Evolutionary conservation across 257 asterid species (phyloP).

Genomic region (Craterostigma plantagineum): DNA sequence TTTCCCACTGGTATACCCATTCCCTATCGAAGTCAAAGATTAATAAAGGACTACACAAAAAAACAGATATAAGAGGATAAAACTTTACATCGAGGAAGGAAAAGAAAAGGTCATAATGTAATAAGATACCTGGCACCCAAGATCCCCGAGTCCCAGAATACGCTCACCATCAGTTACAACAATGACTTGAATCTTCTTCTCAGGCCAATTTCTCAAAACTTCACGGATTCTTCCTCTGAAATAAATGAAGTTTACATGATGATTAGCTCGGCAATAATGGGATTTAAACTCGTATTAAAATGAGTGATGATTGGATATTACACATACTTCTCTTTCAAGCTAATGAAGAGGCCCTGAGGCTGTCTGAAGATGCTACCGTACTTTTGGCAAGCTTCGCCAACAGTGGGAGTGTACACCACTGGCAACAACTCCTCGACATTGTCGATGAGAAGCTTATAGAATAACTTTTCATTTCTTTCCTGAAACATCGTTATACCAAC

Average conservation of each 20-base stretch:
- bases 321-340: conserved; percentile 81
- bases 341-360: conserved; percentile 97
- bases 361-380: conserved; percentile 93
- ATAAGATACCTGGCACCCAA: conserved; percentile 88
- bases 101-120: not conserved
- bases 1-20: conserved; percentile 99
- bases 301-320: not conserved
- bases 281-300: conserved; percentile 1
- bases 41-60: conserved; percentile 1
- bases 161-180: conserved; percentile 97
- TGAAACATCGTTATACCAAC: conserved; percentile 11
- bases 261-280: conserved; percentile 10
- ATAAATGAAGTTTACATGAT: conserved; percentile 3
- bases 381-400: conserved; percentile 98
- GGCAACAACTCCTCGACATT: conserved; percentile 97
- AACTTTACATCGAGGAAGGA: not conserved
- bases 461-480: conserved; percentile 85
- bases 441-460: conserved; percentile 88
- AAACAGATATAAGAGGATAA: not conserved
- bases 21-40: conserved; percentile 38
- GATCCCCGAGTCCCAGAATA: conserved; percentile 91
- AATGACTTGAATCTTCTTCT: conserved; percentile 89
- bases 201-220: conserved; percentile 94
- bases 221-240: conserved; percentile 87
- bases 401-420: conserved; percentile 97